These are phyloP conservation scores for Ophiostoma sp. DNA, from an alignment of 2,329 filamentous ascomycete genomes.

Conservation along the genomic window DNA sequence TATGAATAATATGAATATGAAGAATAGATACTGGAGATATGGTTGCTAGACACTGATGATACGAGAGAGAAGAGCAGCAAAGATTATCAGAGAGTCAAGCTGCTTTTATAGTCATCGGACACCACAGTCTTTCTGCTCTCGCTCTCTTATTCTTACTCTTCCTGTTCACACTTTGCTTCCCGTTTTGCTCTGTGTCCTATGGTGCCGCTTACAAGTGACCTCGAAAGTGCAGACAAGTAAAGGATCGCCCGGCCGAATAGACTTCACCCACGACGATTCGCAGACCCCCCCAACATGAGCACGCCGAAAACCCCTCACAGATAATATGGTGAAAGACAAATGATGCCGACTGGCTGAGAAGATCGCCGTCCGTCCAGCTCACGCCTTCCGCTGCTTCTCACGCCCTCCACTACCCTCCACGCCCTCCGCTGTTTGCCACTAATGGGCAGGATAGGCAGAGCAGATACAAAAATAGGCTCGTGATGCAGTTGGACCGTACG, in stretches of 20 bases:
- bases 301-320: not conserved
- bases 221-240: too few relatives aligned
- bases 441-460: too few relatives aligned
- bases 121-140: not conserved
- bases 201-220: too few relatives aligned
- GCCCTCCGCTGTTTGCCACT: not conserved
- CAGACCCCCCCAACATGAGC: not conserved
- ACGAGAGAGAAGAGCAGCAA: not conserved
- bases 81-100: not conserved
- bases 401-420: too few relatives aligned
- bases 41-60: not conserved
- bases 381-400: not conserved
- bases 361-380: not conserved
- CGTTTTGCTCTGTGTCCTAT: too few relatives aligned
- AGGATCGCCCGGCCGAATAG: too few relatives aligned
- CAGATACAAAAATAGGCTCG: too few relatives aligned
- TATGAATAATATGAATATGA: too few relatives aligned
- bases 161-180: too few relatives aligned
- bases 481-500: too few relatives aligned
- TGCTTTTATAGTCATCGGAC: not conserved
- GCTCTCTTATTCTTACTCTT: not conserved
- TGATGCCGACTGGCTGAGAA: not conserved
- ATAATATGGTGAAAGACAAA: not conserved
- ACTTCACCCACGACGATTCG: not conserved
- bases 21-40: not conserved